Evolutionary conservation across 139 green algal genomes (phyloP).

Genomic region (Haematococcus lacustris): DNA sequence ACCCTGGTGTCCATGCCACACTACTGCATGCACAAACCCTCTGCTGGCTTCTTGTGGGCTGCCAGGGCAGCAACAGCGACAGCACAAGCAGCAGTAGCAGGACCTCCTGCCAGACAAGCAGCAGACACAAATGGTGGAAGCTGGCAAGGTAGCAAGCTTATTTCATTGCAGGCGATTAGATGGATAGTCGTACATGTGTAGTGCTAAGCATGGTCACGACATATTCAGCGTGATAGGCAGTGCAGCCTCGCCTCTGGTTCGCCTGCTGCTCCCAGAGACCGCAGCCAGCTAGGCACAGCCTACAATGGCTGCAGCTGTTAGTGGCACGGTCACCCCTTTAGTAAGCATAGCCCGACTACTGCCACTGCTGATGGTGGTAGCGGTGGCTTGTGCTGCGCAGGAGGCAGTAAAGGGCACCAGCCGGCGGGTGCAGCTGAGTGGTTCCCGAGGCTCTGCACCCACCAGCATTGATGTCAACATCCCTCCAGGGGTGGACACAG

Average conservation of each 20-base stretch:
- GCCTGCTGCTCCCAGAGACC: background rate
- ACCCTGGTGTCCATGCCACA: background rate
- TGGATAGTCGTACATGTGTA: too few relatives aligned
- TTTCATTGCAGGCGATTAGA: background rate
- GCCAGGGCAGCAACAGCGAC: background rate
- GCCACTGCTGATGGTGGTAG: background rate
- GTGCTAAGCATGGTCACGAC: background rate
- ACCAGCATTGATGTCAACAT: slow-evolving; percentile 20
- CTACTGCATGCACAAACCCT: slow-evolving; percentile 10
- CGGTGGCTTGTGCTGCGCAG: slow-evolving; percentile 11
- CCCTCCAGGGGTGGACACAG: slow-evolving; percentile 11
- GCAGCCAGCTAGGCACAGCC: background rate
- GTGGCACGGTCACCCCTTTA: background rate
- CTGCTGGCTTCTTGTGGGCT: slow-evolving; percentile 21
- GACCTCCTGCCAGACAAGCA: background rate
- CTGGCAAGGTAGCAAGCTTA: background rate
- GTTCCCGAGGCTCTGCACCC: background rate
- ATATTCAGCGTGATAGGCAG: background rate
- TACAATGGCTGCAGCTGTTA: background rate
- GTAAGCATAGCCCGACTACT: background rate
- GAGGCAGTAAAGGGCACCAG: slow-evolving; percentile 55
- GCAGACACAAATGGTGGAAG: background rate
- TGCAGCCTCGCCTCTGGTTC: background rate
- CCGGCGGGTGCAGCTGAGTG: slow-evolving; percentile 12
- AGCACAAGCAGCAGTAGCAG: background rate